Base-by-base conservation (phyloP, 2,329 filamentous ascomycete species). In the Drechslerella coelobrocha region DNA sequence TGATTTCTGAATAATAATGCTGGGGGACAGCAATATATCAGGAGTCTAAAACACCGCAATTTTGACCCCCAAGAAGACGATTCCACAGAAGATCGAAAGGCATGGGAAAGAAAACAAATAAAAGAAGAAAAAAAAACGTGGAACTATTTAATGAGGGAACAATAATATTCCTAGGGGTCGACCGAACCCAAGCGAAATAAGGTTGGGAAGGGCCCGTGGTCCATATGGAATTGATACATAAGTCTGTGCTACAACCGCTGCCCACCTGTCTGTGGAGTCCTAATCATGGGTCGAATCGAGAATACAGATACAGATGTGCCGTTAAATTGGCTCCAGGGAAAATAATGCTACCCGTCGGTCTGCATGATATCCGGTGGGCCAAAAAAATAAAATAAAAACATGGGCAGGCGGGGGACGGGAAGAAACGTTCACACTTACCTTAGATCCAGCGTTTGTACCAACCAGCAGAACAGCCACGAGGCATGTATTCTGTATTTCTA, bases 151-250 rank as follows among this genome's bases (percentile, higher is more conserved):
- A 39, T 39, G 41, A 50, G 14, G n/a, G 56, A 60, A 52, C 39
- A 27, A 41, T 39, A 48, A 48, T 60, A 31, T 54, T 53, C n/a
- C 43, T 14, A 21, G 43, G 43, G 52, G 57, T 39, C 52, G 61
- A 53, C 51, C 61, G 65, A 62, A 62, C 65, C 56, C 57, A 69
- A 69, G 59, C 65, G 65, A 69, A 69, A 69, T 69, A 69, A 69
- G 65, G 65, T 69, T 69, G 65, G 57, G 47, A 61, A 68, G 57
- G 50, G 61, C 65, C 65, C 57, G 65, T 69, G 65, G 65, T 62
- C 50, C 59, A 27, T 48, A 48, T 54, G 59, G 39, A 17, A 3
- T 26, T n/a, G 10, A 26, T 7, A 26, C 29, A 43, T 39, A 21
- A 27, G n/a, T 62, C 65, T 62, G 57, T 62, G 65, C 57, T 53